Percentiles rank a stretch among this genome's conserved stretches.
phyloP scores from a whole-genome alignment of 345 rosid species.

The Citrus maxima region DNA sequence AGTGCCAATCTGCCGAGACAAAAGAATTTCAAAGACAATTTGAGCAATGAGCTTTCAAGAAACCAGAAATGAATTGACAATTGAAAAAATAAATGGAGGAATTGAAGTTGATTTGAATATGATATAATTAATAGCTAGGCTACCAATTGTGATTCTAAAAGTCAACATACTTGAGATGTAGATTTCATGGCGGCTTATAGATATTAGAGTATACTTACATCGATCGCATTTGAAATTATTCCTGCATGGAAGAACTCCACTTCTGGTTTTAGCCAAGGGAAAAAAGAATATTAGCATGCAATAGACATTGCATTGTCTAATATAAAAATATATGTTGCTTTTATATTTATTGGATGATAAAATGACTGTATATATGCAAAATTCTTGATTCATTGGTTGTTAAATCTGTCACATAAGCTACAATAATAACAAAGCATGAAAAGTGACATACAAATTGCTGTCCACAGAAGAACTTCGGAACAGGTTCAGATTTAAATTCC shows the following conservation, averaged over 20 bases:
- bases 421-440: background rate
- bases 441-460: conserved; percentile 43
- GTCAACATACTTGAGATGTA: background rate
- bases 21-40: background rate
- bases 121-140: background rate
- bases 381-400: background rate
- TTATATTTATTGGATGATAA: background rate
- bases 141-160: background rate
- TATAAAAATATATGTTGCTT: background rate
- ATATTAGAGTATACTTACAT: conserved; percentile 39
- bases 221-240: conserved; percentile 44
- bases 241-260: conserved; percentile 50
- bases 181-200: background rate
- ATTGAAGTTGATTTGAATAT: background rate
- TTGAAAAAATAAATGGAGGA: background rate
- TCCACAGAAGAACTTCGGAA: conserved; percentile 44
- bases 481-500: conserved; percentile 64
- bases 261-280: conserved; percentile 20
- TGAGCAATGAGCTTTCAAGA: background rate
- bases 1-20: conserved; percentile 40
- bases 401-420: background rate
- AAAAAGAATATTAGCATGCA: background rate
- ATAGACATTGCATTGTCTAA: background rate
- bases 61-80: background rate
- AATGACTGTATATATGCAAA: background rate